A percentile compares a stretch with the other conserved stretches of the same genome.
Evolutionary conservation across 441 rosid species (phyloP).

Genomic region (Brassica balearica): DNA sequence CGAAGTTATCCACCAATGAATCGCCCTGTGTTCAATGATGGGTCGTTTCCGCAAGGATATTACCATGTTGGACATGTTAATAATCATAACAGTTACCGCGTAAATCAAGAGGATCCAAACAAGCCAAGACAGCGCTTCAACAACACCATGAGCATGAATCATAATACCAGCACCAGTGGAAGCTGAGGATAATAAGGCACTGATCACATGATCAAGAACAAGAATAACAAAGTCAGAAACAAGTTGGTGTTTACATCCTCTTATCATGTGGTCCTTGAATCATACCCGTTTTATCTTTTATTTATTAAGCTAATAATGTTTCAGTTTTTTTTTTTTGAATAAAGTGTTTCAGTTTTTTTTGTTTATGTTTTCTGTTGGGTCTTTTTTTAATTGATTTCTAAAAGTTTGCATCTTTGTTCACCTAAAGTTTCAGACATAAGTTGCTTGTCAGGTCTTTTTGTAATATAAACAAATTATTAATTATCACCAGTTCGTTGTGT

Average conservation of each 20-base stretch:
- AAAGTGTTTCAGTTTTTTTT: no score
- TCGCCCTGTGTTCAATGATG: not conserved
- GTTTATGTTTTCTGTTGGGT: no score
- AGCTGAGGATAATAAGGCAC: not conserved
- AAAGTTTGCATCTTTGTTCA: no score
- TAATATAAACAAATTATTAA: no score
- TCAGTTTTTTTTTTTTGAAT: no score
- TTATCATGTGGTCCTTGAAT: not conserved
- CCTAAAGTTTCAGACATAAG: no score
- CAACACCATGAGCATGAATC: not conserved
- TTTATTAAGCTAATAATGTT: no score
- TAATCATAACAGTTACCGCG: not conserved
- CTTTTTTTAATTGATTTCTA: no score
- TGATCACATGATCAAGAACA: not conserved
- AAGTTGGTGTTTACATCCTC: not conserved
- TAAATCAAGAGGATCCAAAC: not conserved
- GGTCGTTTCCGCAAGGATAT: slow-evolving; percentile 2
- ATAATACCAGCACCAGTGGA: not conserved
- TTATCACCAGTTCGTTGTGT: no score
- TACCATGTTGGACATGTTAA: not conserved
- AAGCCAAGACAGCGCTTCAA: not conserved
- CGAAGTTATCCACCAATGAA: not conserved
- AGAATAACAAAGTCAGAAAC: not conserved
- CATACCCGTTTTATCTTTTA: no score
- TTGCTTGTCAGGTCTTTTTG: no score